Evolutionary conservation across 163 green algal species (phyloP).

Genomic region (Botryococcus braunii): DNA sequence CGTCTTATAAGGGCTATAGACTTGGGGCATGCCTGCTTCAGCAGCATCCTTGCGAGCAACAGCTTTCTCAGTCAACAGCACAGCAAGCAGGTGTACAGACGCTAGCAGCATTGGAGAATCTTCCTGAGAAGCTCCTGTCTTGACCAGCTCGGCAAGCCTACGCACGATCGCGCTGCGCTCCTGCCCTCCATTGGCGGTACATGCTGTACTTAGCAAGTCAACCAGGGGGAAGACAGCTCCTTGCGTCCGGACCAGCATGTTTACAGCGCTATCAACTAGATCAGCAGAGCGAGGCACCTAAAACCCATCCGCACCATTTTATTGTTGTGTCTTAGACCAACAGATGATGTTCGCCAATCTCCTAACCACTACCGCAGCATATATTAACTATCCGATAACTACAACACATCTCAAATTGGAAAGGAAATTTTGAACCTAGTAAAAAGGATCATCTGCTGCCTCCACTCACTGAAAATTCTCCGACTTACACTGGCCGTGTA

Average conservation of each 20-base stretch:
- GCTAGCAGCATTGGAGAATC: conserved; percentile 33
- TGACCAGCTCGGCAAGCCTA: conserved; percentile 43
- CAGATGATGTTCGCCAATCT: too few relatives aligned
- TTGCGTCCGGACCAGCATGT: conserved; percentile 32
- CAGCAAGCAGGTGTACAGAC: conserved; percentile 47
- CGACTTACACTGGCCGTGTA: too few relatives aligned
- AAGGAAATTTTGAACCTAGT: too few relatives aligned
- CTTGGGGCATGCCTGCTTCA: conserved; percentile 21
- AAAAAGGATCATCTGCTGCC: too few relatives aligned
- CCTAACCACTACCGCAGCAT: too few relatives aligned
- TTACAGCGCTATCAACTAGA: conserved; percentile 32
- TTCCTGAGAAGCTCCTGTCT: too few relatives aligned
- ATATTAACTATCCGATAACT: too few relatives aligned
- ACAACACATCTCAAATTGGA: too few relatives aligned
- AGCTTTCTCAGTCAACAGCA: conserved; percentile 46
- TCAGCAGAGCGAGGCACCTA: conserved; percentile 13
- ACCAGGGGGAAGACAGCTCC: conserved; percentile 35
- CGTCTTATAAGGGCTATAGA: too few relatives aligned
- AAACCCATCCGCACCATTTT: too few relatives aligned
- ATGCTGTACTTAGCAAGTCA: conserved; percentile 54
- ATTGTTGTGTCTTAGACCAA: too few relatives aligned
- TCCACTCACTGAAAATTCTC: too few relatives aligned
- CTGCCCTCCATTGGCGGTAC: conserved; percentile 39
- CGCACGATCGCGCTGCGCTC: conserved; percentile 35
- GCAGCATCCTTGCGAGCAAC: conserved; percentile 22